Evolutionary conservation across 805 yeast genomes (phyloP).

Genomic region (Kazachstania africana): DNA sequence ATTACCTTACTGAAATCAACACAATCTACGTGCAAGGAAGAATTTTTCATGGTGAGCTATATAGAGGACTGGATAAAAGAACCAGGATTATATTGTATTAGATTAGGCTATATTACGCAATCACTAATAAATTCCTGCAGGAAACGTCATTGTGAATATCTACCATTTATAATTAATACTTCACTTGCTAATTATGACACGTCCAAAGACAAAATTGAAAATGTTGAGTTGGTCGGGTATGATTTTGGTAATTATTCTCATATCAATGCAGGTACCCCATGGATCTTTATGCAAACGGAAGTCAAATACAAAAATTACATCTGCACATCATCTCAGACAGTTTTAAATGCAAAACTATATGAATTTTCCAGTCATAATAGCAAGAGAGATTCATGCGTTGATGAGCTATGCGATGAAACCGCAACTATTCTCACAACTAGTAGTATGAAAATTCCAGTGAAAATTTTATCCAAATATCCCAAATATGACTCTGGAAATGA

Average conservation of each 20-base stretch:
- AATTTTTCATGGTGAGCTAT: constrained; percentile 7
- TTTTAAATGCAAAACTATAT: too few relatives aligned
- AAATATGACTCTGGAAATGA: too few relatives aligned
- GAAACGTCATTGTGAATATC: too few relatives aligned
- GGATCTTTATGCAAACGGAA: constrained; percentile 10
- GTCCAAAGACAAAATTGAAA: too few relatives aligned
- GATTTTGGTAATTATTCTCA: constrained; percentile 8
- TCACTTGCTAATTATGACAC: too few relatives aligned
- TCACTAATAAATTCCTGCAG: constrained; percentile 1
- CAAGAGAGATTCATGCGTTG: too few relatives aligned
- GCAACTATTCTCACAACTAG: too few relatives aligned
- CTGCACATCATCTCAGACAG: too few relatives aligned
- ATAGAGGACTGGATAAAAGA: constrained; percentile 12
- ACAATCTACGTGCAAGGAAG: constrained; percentile 4
- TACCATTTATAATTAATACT: too few relatives aligned
- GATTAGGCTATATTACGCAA: constrained; percentile 9
- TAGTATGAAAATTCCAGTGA: constrained; percentile 1
- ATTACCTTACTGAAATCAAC: constrained; percentile 8
- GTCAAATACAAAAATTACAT: not conserved
- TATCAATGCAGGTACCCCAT: constrained; percentile 3
- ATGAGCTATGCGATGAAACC: too few relatives aligned
- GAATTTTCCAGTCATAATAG: too few relatives aligned
- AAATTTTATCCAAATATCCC: not conserved
- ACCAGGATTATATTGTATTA: constrained; percentile 14
- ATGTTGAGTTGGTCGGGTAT: constrained; percentile 18